Evolutionary conservation across 345 rosid genomes (phyloP).

Genomic region (Boechera divaricarpa): DNA sequence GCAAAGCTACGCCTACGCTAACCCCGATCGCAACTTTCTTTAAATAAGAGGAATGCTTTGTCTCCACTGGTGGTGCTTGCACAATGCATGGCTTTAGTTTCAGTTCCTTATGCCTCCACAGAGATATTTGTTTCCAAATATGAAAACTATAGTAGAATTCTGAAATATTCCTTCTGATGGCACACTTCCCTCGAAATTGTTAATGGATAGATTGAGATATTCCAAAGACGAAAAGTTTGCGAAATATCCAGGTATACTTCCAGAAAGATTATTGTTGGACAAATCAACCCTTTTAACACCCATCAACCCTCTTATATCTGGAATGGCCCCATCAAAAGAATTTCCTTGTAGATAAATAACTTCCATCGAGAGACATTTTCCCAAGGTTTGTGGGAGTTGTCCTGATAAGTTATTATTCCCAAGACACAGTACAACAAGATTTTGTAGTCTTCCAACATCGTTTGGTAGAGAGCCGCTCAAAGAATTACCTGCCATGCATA

Average conservation of each 20-base stretch:
- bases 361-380: constrained; percentile 23
- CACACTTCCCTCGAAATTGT: constrained; percentile 32
- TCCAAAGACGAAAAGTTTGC: constrained; percentile 25
- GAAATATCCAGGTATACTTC: constrained; percentile 30
- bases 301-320: constrained; percentile 18
- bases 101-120: constrained; percentile 33
- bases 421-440: too few relatives aligned
- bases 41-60: background rate
- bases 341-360: constrained; percentile 20
- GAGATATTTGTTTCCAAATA: constrained; percentile 24
- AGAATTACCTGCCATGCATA: background rate
- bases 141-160: constrained; percentile 2
- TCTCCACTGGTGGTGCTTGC: background rate
- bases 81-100: constrained; percentile 18
- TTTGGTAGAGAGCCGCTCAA: background rate
- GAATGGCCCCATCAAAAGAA: constrained; percentile 26
- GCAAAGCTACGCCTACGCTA: background rate
- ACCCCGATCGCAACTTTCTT: background rate
- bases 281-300: background rate
- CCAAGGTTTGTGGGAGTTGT: constrained; percentile 6
- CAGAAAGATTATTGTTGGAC: constrained; percentile 13
- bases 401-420: constrained; percentile 19
- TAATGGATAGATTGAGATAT: constrained; percentile 35
- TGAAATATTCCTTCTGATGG: constrained; percentile 32
- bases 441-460: constrained; percentile 1